A percentile compares a stretch with the other conserved stretches of the same genome.
These are phyloP conservation scores for Phytophthora cactorum DNA, from an alignment of 352 stramenopile genomes.

Conservation along the genomic window DNA sequence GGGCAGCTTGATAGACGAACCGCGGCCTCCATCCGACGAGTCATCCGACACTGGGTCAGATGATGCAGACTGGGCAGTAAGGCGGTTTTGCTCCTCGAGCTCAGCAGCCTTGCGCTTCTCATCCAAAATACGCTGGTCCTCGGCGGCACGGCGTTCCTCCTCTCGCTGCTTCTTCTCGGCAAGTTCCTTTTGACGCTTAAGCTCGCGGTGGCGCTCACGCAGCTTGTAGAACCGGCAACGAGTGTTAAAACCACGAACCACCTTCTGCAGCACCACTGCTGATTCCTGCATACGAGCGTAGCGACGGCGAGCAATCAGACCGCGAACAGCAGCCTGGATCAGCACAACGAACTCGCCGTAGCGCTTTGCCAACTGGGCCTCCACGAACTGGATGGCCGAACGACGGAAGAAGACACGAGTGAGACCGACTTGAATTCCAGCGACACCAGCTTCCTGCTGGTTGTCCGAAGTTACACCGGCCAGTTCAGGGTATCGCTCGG, in stretches of 20 bases:
- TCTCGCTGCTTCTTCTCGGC: conserved; percentile 44
- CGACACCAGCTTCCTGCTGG: conserved; percentile 53
- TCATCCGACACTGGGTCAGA: conserved; percentile 81
- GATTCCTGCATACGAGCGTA: conserved; percentile 60
- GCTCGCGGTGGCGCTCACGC: conserved; percentile 46
- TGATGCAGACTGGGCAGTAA: conserved; percentile 65
- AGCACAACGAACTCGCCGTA: conserved; percentile 89
- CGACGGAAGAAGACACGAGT: conserved; percentile 87
- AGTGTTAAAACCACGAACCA: conserved; percentile 73
- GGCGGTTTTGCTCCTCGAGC: conserved; percentile 62
- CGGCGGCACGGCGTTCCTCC: conserved; percentile 38
- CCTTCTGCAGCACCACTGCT: conserved; percentile 54
- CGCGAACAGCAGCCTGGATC: conserved; percentile 77
- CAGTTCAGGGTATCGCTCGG: conserved; percentile 67
- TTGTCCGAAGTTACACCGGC: conserved; percentile 39
- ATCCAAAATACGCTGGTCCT: conserved; percentile 41
- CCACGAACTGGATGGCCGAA: conserved; percentile 85
- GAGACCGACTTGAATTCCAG: conserved; percentile 80
- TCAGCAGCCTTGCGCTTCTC: conserved; percentile 57
- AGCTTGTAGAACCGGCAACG: conserved; percentile 63
- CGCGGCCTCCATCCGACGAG: conserved; percentile 62
- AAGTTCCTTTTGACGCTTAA: conserved; percentile 47
- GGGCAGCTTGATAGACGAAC: conserved; percentile 37
- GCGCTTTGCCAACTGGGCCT: conserved; percentile 85
- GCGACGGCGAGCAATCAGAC: conserved; percentile 53